Conservation (phyloP, 768 basidiomycete species). For the Galerina marginata region DNA sequence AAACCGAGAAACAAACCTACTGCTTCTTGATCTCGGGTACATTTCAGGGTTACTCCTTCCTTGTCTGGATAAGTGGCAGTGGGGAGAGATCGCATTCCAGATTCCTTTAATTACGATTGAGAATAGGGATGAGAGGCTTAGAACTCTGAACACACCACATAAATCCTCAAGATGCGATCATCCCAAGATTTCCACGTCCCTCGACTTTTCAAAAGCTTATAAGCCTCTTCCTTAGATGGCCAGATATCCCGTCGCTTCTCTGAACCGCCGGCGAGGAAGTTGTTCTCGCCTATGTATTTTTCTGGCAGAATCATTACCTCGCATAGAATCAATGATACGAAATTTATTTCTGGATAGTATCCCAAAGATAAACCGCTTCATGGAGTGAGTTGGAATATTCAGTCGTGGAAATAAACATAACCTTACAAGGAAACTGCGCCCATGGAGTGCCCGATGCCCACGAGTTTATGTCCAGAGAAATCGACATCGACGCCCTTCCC, state of each 20-base stretch:
- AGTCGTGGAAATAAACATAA: background rate
- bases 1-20: slow-evolving; percentile 26
- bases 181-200: slow-evolving; percentile 55
- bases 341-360: slow-evolving; percentile 44
- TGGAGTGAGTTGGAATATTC: background rate
- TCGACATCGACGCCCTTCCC: slow-evolving; percentile 56
- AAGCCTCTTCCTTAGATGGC: slow-evolving; percentile 56
- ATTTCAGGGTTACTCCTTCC: slow-evolving; percentile 55
- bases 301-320: slow-evolving; percentile 48
- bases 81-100: slow-evolving; percentile 47
- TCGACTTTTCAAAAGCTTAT: slow-evolving; percentile 39
- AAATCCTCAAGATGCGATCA: slow-evolving; percentile 47
- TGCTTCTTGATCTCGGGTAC: slow-evolving; percentile 50
- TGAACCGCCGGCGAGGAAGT: slow-evolving; percentile 37
- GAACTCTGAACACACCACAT: slow-evolving; percentile 38
- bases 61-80: slow-evolving; percentile 47
- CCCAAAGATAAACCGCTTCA: slow-evolving; percentile 32
- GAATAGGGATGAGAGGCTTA: background rate
- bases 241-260: slow-evolving; percentile 53
- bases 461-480: slow-evolving; percentile 49
- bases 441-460: slow-evolving; percentile 63
- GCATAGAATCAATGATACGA: slow-evolving; percentile 45
- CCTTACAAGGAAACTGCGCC: slow-evolving; percentile 52
- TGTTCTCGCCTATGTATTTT: slow-evolving; percentile 15
- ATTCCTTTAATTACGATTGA: slow-evolving; percentile 34